Evolutionary conservation across 2,329 filamentous ascomycete genomes (phyloP), one percentile per base, ranked within the genome.

Genomic region (Nectriaceae sp.): DNA sequence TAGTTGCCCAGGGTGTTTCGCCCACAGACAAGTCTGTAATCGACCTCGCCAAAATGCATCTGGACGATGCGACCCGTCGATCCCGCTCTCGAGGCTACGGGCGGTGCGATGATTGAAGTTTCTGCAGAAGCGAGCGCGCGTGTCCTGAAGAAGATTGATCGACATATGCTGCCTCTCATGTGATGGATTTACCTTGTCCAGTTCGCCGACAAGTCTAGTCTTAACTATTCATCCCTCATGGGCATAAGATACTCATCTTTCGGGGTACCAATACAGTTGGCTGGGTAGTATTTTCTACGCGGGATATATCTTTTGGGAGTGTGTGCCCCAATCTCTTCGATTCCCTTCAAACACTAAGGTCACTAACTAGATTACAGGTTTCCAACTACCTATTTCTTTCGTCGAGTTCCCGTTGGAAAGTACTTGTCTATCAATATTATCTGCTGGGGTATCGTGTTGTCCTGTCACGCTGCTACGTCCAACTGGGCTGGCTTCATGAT

Each of bases 141-240:
- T 4, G 51, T 66, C 3, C 46, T 63, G 42, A 52, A 60, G 21
- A 69, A 69, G 52, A 65, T 69, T 38, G 65, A 69, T 42, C 41
- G 62, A 31, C 53, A 59, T 11, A 41, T 68, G 26, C 54, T 68
- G 40, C 65, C 65, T 3, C 57, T 67, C n/a, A 58, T 68, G 36
- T 54, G 64, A 21, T 50, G 64, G 10, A 67, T 63, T 3, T 65
- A 68, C 33, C 62, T 60, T 1, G 49, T 67, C 3, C 65, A 68
- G 21, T 67, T 65, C 41, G 59, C 64, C 24, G 64, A 66, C 41
- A 65, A 62, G 51, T 66, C 63, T 2, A 56, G 62, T 4, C 43
- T 66, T 33, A 67, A 66, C 50, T 66, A 66, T 47, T 64, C 64
- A 4, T 65, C 65, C 36, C 55, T 72, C 1, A 69, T 72, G 46